Percentiles rank a stretch among this genome's conserved stretches.
Conservation (phyloP, 1,139 yeast genomes). For the Insectozyma bohioensis region DNA sequence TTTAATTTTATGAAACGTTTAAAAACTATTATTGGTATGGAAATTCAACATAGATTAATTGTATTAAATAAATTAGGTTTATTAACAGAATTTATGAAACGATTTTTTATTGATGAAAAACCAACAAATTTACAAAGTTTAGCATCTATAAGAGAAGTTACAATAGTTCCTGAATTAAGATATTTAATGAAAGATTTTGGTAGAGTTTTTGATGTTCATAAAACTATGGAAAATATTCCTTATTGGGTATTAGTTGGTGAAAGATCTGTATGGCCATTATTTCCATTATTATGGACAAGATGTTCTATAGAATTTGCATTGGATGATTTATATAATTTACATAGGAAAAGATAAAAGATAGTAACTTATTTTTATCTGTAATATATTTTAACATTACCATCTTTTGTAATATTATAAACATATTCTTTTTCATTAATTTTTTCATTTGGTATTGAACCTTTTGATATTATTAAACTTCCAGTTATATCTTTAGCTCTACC, state of each 20-base stretch:
- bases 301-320: slow-evolving; percentile 88
- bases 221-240: slow-evolving; percentile 68
- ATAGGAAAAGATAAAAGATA: slow-evolving; percentile 36
- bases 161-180: slow-evolving; percentile 84
- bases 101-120: slow-evolving; percentile 85
- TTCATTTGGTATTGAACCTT: slow-evolving; percentile 43
- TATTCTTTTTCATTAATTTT: slow-evolving; percentile 61
- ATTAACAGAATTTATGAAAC: slow-evolving; percentile 65
- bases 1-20: slow-evolving; percentile 34
- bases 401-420: slow-evolving; percentile 60
- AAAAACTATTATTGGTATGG: slow-evolving; percentile 48
- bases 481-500: slow-evolving; percentile 85
- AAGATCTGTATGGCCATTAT: slow-evolving; percentile 88
- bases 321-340: slow-evolving; percentile 67
- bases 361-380: slow-evolving; percentile 30
- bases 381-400: slow-evolving; percentile 45
- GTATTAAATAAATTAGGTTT: slow-evolving; percentile 79
- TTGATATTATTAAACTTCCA: slow-evolving; percentile 61
- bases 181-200: slow-evolving; percentile 68
- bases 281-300: slow-evolving; percentile 82
- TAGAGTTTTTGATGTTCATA: slow-evolving; percentile 73
- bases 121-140: slow-evolving; percentile 64
- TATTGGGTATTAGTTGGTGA: slow-evolving; percentile 94
- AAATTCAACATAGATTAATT: slow-evolving; percentile 80
- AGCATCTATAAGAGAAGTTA: slow-evolving; percentile 64